These are phyloP conservation scores for Coemansia sp. DNA, from an alignment of 192 early-diverging fungal genomes.

Conservation along the genomic window DNA sequence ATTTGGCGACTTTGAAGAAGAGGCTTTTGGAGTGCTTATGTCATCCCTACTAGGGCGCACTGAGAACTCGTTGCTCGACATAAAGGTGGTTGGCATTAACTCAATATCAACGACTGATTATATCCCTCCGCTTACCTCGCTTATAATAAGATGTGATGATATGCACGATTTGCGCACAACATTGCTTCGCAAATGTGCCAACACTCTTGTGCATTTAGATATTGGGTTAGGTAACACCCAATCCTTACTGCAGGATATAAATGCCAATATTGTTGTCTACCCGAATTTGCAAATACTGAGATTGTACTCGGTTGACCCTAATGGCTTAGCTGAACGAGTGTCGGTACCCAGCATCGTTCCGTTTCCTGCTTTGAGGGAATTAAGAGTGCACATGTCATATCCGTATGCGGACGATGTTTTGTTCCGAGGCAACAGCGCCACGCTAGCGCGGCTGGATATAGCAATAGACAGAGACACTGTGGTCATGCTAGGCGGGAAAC, in stretches of 20 bases:
- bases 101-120: background rate
- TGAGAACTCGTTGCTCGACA: background rate
- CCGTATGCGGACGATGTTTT: slow-evolving; percentile 7
- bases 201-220: background rate
- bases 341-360: background rate
- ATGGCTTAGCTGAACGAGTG: background rate
- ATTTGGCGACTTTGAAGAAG: background rate
- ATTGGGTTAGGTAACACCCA: background rate
- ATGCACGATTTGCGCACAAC: background rate
- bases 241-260: background rate
- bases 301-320: background rate
- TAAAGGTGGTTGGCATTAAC: background rate
- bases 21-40: background rate
- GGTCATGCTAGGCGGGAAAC: background rate
- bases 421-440: slow-evolving; percentile 6
- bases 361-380: background rate
- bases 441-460: background rate
- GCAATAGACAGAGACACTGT: background rate
- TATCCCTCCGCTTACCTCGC: background rate
- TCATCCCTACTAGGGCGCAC: background rate
- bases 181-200: background rate
- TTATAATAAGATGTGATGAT: background rate
- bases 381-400: background rate
- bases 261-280: background rate
- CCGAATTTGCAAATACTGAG: background rate